A percentile compares a stretch with the other conserved stretches of the same genome.
Conservation (phyloP, 2,329 filamentous ascomycete genomes). For the Sclerotinia minor region DNA sequence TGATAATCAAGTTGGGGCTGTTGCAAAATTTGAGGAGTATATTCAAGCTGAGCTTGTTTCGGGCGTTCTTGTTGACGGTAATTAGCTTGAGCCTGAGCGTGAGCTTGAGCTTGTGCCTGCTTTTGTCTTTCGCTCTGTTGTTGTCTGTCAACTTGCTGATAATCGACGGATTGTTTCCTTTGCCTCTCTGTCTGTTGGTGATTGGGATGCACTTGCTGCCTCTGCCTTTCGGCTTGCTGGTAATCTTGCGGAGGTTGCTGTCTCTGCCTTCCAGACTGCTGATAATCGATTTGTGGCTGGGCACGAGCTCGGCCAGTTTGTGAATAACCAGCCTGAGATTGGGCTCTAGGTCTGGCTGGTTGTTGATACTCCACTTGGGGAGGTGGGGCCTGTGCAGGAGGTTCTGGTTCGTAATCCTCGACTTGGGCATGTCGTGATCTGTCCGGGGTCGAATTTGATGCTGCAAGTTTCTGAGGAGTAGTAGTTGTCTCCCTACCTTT, state of each 20-base stretch:
- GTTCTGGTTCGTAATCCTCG: constrained; percentile 39
- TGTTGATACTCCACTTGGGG: constrained; percentile 20
- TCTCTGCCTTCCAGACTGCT: constrained; percentile 21
- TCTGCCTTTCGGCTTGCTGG: constrained; percentile 21
- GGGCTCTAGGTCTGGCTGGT: constrained; percentile 18
- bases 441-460: constrained; percentile 32
- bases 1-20: constrained; percentile 32
- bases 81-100: constrained; percentile 20
- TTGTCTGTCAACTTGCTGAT: constrained; percentile 22
- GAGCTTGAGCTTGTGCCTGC: constrained; percentile 22
- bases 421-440: constrained; percentile 31
- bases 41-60: constrained; percentile 27
- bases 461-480: constrained; percentile 51
- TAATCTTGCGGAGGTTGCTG: constrained; percentile 21
- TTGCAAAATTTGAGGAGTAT: constrained; percentile 28
- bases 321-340: constrained; percentile 23
- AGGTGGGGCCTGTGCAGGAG: constrained; percentile 30
- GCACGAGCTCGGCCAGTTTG: constrained; percentile 15
- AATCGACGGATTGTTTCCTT: constrained; percentile 21
- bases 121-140: constrained; percentile 25
- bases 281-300: constrained; percentile 22
- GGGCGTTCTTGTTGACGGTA: constrained; percentile 26
- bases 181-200: constrained; percentile 22
- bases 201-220: constrained; percentile 16
- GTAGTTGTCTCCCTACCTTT: constrained; percentile 50